phyloP scores from a whole-genome alignment of 805 yeast species.

The Starmerella cellae region DNA sequence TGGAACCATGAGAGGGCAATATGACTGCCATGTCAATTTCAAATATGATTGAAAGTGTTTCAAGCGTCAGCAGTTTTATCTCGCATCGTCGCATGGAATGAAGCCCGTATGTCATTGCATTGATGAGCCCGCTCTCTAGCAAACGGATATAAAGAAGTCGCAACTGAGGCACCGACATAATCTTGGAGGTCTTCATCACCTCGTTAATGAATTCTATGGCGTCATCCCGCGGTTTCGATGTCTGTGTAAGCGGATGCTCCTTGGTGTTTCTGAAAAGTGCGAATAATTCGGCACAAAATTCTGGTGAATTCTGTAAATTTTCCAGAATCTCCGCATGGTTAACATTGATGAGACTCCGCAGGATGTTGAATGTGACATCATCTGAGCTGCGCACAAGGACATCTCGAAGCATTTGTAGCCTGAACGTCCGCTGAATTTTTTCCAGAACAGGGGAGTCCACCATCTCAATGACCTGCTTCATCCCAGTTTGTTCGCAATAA shows the following conservation, averaged over 20 bases:
- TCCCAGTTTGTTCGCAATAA: constrained; percentile 41
- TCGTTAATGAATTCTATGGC: constrained; percentile 74
- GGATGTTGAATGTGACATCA: constrained; percentile 57
- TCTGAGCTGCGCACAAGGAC: constrained; percentile 72
- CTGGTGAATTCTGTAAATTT: constrained; percentile 38
- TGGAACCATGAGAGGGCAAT: background rate
- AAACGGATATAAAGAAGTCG: constrained; percentile 50
- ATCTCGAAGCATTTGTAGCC: constrained; percentile 71
- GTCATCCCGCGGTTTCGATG: constrained; percentile 28
- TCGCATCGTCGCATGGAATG: constrained; percentile 32
- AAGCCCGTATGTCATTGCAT: constrained; percentile 60
- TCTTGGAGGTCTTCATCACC: constrained; percentile 60
- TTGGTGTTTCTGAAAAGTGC: constrained; percentile 34
- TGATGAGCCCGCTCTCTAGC: constrained; percentile 55
- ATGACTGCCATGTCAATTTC: constrained; percentile 6
- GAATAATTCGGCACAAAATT: constrained; percentile 48
- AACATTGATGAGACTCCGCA: constrained; percentile 51
- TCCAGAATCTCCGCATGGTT: constrained; percentile 58
- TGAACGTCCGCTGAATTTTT: constrained; percentile 60
- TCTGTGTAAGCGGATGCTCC: background rate
- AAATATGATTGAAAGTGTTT: constrained; percentile 24
- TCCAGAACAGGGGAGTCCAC: constrained; percentile 36
- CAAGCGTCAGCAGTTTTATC: constrained; percentile 61
- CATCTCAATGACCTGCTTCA: constrained; percentile 61
- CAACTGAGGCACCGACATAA: constrained; percentile 46